Conservation (phyloP, 1,139 yeast species). For the Candida glucosophila region DNA sequence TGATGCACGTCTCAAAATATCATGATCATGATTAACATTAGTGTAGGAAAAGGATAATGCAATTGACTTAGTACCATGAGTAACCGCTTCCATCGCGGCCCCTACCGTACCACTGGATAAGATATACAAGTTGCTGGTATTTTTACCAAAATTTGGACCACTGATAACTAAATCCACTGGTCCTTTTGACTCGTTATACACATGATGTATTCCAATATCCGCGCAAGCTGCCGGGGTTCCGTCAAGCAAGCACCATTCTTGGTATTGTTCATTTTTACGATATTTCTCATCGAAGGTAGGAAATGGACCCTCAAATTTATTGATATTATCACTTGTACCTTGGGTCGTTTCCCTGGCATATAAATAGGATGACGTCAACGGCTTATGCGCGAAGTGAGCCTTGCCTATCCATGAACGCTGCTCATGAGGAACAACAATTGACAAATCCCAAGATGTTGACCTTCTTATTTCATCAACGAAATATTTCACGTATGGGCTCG, state of each 20-base stretch:
- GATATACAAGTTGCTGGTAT: slow-evolving; percentile 83
- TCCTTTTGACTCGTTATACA: slow-evolving; percentile 40
- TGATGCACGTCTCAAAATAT: slow-evolving; percentile 58
- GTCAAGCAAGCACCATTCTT: slow-evolving; percentile 81
- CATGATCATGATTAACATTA: slow-evolving; percentile 43
- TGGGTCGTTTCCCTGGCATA: slow-evolving; percentile 40
- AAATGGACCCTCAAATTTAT: slow-evolving; percentile 65
- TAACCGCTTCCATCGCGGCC: slow-evolving; percentile 91
- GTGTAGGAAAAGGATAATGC: slow-evolving; percentile 81
- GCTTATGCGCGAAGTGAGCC: slow-evolving; percentile 88
- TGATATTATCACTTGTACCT: slow-evolving; percentile 18
- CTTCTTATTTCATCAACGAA: slow-evolving; percentile 62
- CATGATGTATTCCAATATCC: slow-evolving; percentile 78
- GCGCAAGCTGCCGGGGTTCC: slow-evolving; percentile 97
- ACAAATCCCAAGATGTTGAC: slow-evolving; percentile 74
- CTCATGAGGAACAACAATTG: slow-evolving; percentile 74
- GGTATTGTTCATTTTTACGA: slow-evolving; percentile 24
- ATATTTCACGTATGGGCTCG: slow-evolving; percentile 83
- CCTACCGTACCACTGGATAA: slow-evolving; percentile 96
- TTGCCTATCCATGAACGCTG: slow-evolving; percentile 95
- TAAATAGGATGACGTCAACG: slow-evolving; percentile 58
- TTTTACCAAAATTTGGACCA: slow-evolving; percentile 95
- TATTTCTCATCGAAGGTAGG: slow-evolving; percentile 28
- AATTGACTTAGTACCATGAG: slow-evolving; percentile 65
- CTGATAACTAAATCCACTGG: slow-evolving; percentile 81